phyloP scores from a whole-genome alignment of 2,329 filamentous ascomycete species.

The Aspergillus viridinutans region DNA sequence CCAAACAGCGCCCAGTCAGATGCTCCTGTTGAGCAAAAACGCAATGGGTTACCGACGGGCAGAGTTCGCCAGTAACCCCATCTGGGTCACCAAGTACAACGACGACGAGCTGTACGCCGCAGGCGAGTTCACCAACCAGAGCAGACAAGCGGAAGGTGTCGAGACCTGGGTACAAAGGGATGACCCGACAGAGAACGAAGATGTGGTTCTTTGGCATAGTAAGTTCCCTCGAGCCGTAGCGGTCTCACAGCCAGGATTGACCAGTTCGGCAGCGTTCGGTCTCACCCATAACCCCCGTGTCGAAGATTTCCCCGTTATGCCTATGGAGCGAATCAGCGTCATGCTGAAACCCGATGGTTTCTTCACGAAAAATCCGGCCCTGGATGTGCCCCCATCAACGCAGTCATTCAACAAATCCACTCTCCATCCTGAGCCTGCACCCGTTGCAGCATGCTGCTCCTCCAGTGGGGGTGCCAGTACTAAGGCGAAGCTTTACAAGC shows the following conservation, averaged over 20 bases:
- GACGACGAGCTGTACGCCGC: conserved; percentile 52
- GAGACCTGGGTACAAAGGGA: conserved; percentile 49
- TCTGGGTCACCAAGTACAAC: conserved; percentile 54
- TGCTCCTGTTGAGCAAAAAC: conserved; percentile 49
- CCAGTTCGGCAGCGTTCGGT: conserved; percentile 37
- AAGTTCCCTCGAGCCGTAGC: conserved; percentile 12
- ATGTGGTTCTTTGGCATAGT: conserved; percentile 39
- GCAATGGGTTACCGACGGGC: conserved; percentile 49
- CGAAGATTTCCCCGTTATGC: conserved; percentile 68
- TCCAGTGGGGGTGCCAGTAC: conserved; percentile 9
- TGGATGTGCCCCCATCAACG: conserved; percentile 43
- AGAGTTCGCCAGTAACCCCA: conserved; percentile 53
- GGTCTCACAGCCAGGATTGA: conserved; percentile 4
- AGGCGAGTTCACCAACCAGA: conserved; percentile 56
- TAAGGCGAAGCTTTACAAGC: conserved; percentile 31
- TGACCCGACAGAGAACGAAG: conserved; percentile 46
- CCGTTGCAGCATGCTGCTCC: conserved; percentile 17
- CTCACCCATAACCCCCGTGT: conserved; percentile 62
- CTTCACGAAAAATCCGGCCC: conserved; percentile 49
- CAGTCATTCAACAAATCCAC: conserved; percentile 42
- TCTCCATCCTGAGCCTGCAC: conserved; percentile 23
- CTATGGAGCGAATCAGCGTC: conserved; percentile 51
- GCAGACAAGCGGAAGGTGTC: conserved; percentile 51
- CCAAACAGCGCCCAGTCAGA: conserved; percentile 54
- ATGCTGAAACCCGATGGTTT: conserved; percentile 50